A percentile compares a stretch with the other conserved stretches of the same genome.
Conservation (phyloP, 2,329 filamentous ascomycete genomes). For the Ceratocystiopsis brevicomis region DNA sequence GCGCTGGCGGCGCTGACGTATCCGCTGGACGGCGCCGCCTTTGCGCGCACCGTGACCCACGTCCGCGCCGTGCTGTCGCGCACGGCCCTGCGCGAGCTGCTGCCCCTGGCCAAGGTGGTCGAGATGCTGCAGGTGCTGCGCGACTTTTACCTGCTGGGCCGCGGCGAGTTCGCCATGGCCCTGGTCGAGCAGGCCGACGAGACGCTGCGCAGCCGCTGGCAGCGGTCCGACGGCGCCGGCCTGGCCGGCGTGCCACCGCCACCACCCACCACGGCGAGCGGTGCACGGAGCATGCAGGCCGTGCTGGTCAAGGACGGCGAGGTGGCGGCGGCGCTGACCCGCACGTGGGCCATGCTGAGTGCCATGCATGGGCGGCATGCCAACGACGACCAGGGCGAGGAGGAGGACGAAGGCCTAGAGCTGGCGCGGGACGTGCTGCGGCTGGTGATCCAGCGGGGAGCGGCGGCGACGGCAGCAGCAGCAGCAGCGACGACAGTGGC, state of each 20-base stretch:
- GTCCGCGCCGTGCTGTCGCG: slow-evolving; percentile 70
- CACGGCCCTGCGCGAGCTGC: slow-evolving; percentile 61
- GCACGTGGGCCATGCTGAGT: slow-evolving; percentile 66
- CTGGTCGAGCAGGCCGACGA: slow-evolving; percentile 73
- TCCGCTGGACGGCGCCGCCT: slow-evolving; percentile 52
- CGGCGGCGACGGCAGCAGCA: slow-evolving; percentile 19
- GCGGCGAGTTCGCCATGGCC: slow-evolving; percentile 80
- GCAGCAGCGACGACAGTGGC: slow-evolving; percentile 9
- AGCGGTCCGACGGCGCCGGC: slow-evolving; percentile 26
- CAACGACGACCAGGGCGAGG: slow-evolving; percentile 46
- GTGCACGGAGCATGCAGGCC: slow-evolving; percentile 36
- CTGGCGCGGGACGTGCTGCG: slow-evolving; percentile 60
- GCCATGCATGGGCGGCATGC: slow-evolving; percentile 48
- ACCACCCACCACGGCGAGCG: slow-evolving; percentile 5
- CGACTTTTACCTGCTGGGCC: slow-evolving; percentile 70
- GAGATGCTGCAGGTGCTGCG: slow-evolving; percentile 61
- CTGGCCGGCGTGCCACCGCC: not conserved
- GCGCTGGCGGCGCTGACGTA: slow-evolving; percentile 50
- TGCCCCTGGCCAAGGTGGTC: slow-evolving; percentile 60
- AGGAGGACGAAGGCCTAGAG: slow-evolving; percentile 70
- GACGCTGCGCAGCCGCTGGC: slow-evolving; percentile 56
- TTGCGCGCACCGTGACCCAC: slow-evolving; percentile 53
- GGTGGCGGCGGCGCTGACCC: slow-evolving; percentile 53
- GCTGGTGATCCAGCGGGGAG: slow-evolving; percentile 40
- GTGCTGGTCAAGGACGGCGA: slow-evolving; percentile 73